Conservation (phyloP, 139 green algal species). For the Micromonas commoda region DNA sequence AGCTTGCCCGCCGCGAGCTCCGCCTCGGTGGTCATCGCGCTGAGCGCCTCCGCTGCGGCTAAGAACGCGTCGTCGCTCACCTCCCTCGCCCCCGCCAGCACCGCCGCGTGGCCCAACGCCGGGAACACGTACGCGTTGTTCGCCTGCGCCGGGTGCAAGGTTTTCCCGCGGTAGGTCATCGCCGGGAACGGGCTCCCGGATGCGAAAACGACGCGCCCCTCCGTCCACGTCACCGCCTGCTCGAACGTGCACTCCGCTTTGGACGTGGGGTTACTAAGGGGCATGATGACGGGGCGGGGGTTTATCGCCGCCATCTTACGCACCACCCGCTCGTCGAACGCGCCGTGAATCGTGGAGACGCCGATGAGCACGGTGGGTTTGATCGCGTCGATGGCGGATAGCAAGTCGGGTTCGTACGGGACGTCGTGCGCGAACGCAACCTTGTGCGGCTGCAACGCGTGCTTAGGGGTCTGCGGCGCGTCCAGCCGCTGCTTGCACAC, state of each 20-base stretch:
- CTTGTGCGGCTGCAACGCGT: slow-evolving; percentile 71
- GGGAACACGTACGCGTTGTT: slow-evolving; percentile 46
- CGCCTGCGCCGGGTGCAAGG: slow-evolving; percentile 33
- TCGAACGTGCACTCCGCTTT: slow-evolving; percentile 44
- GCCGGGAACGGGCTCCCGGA: slow-evolving; percentile 67
- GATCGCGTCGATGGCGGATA: slow-evolving; percentile 48
- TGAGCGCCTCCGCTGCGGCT: slow-evolving; percentile 59
- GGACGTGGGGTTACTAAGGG: slow-evolving; percentile 42
- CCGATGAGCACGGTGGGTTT: slow-evolving; percentile 80
- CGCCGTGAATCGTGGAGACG: slow-evolving; percentile 49
- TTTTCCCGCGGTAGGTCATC: slow-evolving; percentile 24
- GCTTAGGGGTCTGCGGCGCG: background rate
- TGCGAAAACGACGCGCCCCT: slow-evolving; percentile 69
- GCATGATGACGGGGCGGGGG: slow-evolving; percentile 45
- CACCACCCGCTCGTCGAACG: slow-evolving; percentile 49
- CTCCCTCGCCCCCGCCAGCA: slow-evolving; percentile 42
- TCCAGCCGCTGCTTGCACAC: slow-evolving; percentile 43
- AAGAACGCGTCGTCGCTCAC: slow-evolving; percentile 73
- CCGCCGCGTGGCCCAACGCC: slow-evolving; percentile 34
- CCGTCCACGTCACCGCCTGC: slow-evolving; percentile 36
- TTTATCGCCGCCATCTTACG: slow-evolving; percentile 9
- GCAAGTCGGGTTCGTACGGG: slow-evolving; percentile 41
- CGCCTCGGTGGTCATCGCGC: slow-evolving; percentile 35
- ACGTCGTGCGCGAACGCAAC: slow-evolving; percentile 70
- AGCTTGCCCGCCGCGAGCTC: slow-evolving; percentile 26